Base-by-base conservation (phyloP, 2,329 filamentous ascomycete genomes). In the Sporothrix mexicana region DNA sequence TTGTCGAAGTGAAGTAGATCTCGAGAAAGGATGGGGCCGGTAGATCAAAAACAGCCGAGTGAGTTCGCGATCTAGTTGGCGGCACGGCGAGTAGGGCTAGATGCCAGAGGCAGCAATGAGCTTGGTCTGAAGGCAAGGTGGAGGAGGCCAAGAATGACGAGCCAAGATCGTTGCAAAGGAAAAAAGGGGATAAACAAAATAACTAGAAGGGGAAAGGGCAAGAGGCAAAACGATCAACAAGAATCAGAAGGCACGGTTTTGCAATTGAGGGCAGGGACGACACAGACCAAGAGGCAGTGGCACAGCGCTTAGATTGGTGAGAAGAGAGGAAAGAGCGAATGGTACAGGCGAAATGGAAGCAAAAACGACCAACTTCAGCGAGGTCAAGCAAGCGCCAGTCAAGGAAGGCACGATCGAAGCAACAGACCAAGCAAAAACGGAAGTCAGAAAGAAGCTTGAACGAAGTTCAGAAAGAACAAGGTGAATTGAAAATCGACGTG, bases 101-200 rank as follows among this genome's bases (percentile, higher is more conserved):
- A 64, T 41, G 59, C 59, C 59, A 45, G 59, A 15, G 36, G 59
- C 59, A n/a, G 45, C 17, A 36, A 62, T 64, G 36, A 23, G 30
- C 3, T 55, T 55, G 10, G 7, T 20, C 8, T 64, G 59, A 64
- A 43, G 13, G n/a, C 9, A 17, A 43, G 41, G 59, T 45, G n/a
- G 36, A 64, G n/a, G 36, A 62, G 59, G 59, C 59, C 36, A 64
- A 64, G 59, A 64, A 43, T 15, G 36, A n/a, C 59, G n/a, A 64
- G 59, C 59, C 41, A 64, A 64, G 59, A 64, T 64, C 36, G 9
- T 13, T 9, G 41, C 13, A 20, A 12, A 45, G 12, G 59, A 45
- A 61, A 64, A 55, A 66, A 43, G 49, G 30, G 23, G 17, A 15
- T 20, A 53, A 69, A 41, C n/a, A 55, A 20, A n/a, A 13, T n/a